Percentiles rank a stretch among this genome's conserved stretches.
These are phyloP conservation scores for Candida takata DNA, from an alignment of 805 yeast species.

Conservation along the genomic window DNA sequence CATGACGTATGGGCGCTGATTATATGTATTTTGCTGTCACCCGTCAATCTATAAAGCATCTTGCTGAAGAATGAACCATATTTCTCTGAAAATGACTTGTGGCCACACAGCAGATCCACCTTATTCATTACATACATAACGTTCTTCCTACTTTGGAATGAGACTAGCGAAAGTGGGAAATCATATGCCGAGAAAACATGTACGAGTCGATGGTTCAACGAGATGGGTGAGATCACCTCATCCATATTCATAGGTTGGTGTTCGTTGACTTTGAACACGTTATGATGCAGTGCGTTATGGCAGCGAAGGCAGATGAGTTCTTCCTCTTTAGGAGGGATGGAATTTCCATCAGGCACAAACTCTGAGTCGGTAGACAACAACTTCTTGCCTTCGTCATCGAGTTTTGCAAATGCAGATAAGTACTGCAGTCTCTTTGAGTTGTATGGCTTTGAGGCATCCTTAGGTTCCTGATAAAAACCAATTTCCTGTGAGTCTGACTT, in stretches of 20 bases:
- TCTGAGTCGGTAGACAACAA: conserved; percentile 8
- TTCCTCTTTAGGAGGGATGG: not conserved
- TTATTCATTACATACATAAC: conserved; percentile 31
- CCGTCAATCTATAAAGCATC: conserved; percentile 29
- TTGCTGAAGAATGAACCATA: conserved; percentile 27
- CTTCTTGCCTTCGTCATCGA: conserved; percentile 19
- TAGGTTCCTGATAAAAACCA: conserved; percentile 38
- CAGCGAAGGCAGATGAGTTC: conserved; percentile 46
- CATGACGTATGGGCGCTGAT: conserved; percentile 48
- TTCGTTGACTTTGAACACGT: conserved; percentile 30
- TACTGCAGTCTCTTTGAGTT: conserved; percentile 13
- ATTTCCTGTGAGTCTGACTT: conserved; percentile 25
- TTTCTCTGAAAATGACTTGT: conserved; percentile 25
- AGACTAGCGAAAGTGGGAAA: conserved; percentile 48
- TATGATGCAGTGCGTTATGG: conserved; percentile 40
- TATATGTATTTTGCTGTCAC: conserved; percentile 30
- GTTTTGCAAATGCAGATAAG: conserved; percentile 15
- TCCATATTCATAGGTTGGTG: conserved; percentile 26
- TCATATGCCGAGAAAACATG: conserved; percentile 63
- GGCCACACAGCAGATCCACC: conserved; percentile 36
- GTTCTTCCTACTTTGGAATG: conserved; percentile 16
- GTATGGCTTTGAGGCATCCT: conserved; percentile 8
- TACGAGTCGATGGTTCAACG: conserved; percentile 39
- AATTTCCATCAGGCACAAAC: not conserved
- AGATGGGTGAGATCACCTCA: conserved; percentile 30